Percentiles rank a stretch among this genome's conserved stretches.
These are phyloP conservation scores for Meredithiella fracta DNA, from an alignment of 2,329 filamentous ascomycete genomes.

Conservation along the genomic window DNA sequence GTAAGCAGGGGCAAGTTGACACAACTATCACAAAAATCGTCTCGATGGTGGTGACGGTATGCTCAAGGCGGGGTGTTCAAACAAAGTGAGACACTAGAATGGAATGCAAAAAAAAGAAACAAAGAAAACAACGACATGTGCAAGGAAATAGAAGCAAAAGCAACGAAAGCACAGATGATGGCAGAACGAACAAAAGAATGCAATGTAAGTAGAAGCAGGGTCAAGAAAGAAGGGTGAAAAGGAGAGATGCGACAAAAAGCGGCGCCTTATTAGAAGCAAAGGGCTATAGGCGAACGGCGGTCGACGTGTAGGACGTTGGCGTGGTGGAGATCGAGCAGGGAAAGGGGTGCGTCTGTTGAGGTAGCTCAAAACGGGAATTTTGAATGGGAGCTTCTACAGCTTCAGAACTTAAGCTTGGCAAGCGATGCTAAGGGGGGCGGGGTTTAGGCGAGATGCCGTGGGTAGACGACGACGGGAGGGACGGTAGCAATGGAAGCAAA, in stretches of 20 bases:
- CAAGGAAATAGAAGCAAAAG: conserved; percentile 17
- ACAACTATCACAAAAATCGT: conserved; percentile 3
- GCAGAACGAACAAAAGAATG: conserved; percentile 3
- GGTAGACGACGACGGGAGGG: no score
- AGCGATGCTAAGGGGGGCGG: neutral
- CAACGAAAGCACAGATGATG: conserved; percentile 10
- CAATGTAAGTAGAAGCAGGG: neutral
- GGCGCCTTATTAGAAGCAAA: neutral
- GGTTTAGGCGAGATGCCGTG: neutral
- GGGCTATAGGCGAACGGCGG: neutral
- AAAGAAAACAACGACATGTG: conserved; percentile 10
- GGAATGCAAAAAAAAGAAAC: conserved; percentile 10
- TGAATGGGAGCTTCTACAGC: conserved; percentile 1
- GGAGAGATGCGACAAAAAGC: conserved; percentile 6
- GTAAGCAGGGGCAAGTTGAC: conserved; percentile 2
- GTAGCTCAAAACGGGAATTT: conserved; percentile 6
- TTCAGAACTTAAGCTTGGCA: conserved; percentile 1
- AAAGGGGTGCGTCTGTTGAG: conserved; percentile 1
- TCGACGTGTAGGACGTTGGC: conserved; percentile 3
- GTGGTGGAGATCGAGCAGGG: conserved; percentile 1
- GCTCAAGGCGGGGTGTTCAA: conserved; percentile 11
- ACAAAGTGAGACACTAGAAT: conserved; percentile 13
- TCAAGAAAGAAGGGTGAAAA: conserved; percentile 1
- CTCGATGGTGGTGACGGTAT: neutral
- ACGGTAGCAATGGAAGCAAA: no score